Evolutionary conservation across 2,329 filamentous ascomycete species (phyloP).

Genomic region (Teratosphaeria destructans): DNA sequence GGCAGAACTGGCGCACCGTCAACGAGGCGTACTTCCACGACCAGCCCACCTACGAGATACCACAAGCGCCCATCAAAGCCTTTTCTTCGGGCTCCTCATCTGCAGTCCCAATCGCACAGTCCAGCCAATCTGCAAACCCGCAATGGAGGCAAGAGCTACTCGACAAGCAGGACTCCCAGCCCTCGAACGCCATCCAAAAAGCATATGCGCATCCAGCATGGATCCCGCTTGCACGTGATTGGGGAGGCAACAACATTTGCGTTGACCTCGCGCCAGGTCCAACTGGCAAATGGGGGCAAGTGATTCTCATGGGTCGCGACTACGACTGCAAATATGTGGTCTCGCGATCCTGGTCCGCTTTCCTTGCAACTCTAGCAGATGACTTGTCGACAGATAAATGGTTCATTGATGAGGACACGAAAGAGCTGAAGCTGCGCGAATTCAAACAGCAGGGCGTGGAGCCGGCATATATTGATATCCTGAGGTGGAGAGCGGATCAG

Average conservation of each 20-base stretch:
- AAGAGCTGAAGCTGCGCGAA: conserved; percentile 83
- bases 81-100: conserved; percentile 57
- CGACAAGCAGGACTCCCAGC: conserved; percentile 76
- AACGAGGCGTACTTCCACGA: conserved; percentile 76
- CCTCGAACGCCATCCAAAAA: conserved; percentile 76
- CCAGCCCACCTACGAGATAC: conserved; percentile 42
- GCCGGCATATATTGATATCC: conserved; percentile 85
- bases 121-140: conserved; percentile 31
- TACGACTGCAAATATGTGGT: conserved; percentile 98
- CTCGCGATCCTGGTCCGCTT: conserved; percentile 79
- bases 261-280: conserved; percentile 87
- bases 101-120: conserved; percentile 28
- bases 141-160: conserved; percentile 79
- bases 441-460: conserved; percentile 86
- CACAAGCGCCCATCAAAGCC: conserved; percentile 59
- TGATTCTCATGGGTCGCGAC: conserved; percentile 93
- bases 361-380: conserved; percentile 79
- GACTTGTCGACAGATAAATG: conserved; percentile 84
- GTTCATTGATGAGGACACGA: conserved; percentile 82
- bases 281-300: conserved; percentile 84
- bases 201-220: conserved; percentile 87
- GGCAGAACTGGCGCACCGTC: conserved; percentile 90
- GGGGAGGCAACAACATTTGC: conserved; percentile 96
- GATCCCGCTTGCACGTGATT: conserved; percentile 93
- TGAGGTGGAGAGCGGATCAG: conserved; percentile 91